Evolutionary conservation across 2,329 filamentous ascomycete genomes (phyloP).

Genomic region (Aspergillus nomiae): DNA sequence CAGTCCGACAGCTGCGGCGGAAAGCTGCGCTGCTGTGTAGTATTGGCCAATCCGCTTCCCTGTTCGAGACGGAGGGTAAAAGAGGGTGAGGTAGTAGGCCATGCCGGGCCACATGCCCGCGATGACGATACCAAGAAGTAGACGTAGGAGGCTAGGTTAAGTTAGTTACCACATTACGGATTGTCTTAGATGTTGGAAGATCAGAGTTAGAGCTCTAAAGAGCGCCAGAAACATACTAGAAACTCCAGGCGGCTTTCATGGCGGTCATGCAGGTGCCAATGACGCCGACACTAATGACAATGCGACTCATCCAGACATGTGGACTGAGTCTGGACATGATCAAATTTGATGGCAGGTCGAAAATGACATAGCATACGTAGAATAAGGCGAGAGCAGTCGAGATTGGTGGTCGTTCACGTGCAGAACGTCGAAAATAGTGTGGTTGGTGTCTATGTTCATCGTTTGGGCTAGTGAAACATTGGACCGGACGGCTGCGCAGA

Average conservation of each 20-base stretch:
- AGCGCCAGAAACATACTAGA: constrained; percentile 61
- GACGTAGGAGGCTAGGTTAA: constrained; percentile 63
- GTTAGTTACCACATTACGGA: not conserved
- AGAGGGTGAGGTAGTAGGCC: constrained; percentile 88
- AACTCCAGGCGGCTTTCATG: constrained; percentile 78
- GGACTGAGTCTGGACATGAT: constrained; percentile 84
- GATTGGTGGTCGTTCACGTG: constrained; percentile 71
- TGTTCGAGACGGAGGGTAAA: constrained; percentile 84
- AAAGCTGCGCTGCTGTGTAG: constrained; percentile 86
- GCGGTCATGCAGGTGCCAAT: constrained; percentile 83
- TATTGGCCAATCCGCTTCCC: constrained; percentile 88
- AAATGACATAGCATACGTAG: constrained; percentile 89
- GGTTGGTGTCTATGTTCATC: constrained; percentile 73
- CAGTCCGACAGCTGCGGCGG: constrained; percentile 83
- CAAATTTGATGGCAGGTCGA: constrained; percentile 85
- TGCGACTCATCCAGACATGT: constrained; percentile 87
- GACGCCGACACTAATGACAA: constrained; percentile 82
- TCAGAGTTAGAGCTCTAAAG: not conserved
- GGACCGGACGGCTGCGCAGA: constrained; percentile 87
- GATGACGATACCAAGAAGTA: constrained; percentile 82
- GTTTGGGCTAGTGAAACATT: constrained; percentile 94
- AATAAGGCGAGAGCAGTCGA: constrained; percentile 85
- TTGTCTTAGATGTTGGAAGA: not conserved
- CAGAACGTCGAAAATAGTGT: constrained; percentile 78
- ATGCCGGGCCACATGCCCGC: constrained; percentile 96